Percentiles rank a stretch among this genome's conserved stretches.
Conservation (phyloP, 2,329 filamentous ascomycete species). For the Xylaria sp. region DNA sequence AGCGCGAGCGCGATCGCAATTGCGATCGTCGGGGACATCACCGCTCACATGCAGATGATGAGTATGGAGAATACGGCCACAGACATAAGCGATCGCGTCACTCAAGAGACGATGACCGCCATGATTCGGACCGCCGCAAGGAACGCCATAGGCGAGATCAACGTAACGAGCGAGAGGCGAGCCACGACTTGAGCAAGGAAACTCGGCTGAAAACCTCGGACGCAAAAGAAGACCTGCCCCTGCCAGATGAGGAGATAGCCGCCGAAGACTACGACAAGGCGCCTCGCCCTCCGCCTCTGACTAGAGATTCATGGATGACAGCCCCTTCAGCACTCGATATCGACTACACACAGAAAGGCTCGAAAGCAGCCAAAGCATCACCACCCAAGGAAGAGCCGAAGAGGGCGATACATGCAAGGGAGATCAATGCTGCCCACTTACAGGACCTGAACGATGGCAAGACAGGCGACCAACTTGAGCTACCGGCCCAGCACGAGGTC, state of each 20-base stretch:
- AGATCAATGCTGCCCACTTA: constrained; percentile 78
- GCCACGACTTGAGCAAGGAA: constrained; percentile 50
- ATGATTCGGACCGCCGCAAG: constrained; percentile 60
- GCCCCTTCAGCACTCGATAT: constrained; percentile 83
- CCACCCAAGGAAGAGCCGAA: constrained; percentile 69
- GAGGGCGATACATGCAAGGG: constrained; percentile 79
- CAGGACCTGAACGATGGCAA: constrained; percentile 70
- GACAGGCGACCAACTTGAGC: constrained; percentile 61
- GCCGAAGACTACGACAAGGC: constrained; percentile 45
- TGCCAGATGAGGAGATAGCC: constrained; percentile 62
- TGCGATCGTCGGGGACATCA: constrained; percentile 52
- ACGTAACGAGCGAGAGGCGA: constrained; percentile 44
- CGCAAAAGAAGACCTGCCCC: constrained; percentile 62
- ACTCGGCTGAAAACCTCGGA: constrained; percentile 58
- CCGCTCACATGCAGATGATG: constrained; percentile 53
- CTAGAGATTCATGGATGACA: constrained; percentile 95
- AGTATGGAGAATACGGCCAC: constrained; percentile 63
- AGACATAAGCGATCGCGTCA: constrained; percentile 73
- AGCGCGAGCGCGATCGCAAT: constrained; percentile 53
- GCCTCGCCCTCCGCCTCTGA: constrained; percentile 54
- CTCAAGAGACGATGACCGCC: constrained; percentile 54
- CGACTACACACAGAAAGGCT: constrained; percentile 78
- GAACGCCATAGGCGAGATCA: constrained; percentile 45
- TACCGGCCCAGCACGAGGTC: constrained; percentile 70
- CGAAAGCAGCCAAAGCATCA: constrained; percentile 64